Base-by-base conservation (phyloP, 164 flowering plant genomes). In the Chimonanthus salicifolius region DNA sequence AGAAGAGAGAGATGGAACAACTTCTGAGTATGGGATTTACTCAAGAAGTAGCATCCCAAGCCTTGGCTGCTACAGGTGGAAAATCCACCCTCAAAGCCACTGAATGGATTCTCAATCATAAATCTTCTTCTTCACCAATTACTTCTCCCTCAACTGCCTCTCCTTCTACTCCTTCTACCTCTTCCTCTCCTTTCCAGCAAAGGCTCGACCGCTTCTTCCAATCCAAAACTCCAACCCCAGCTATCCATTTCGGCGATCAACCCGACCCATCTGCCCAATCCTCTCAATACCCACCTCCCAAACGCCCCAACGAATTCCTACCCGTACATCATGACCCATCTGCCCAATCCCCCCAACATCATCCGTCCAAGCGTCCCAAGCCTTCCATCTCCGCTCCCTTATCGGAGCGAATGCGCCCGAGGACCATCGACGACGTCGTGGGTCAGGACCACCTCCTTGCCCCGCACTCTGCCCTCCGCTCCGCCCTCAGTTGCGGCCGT, bases 1-100 rank as follows among this genome's bases (percentile, higher is more conserved):
- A 49, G 51, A 7, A 58, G 72, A 76, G 58, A 81, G 82, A 81
- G 78, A 89, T 84, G 90, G 81, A 89, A 75, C 89, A 93, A 75
- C 87, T 93, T 6, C 77, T 88, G 0, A 85, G 75, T 77, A 93
- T 93, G 98, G 98, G 98, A 1, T 93, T 91, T 83, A 47, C 98
- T 0, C 65, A 72, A 5, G 92, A 86, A 3, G 58, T 83, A 49
- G 97, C 93, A 46, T 68, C 86, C 48, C 77, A 88, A 72, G 92
- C 96, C 43, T 79, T 91, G 15, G 80, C 84, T 13, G 91, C 88
- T 78, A 90, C 91, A 66, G 94, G 92, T 71, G 90, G 94, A 75
- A 77, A 85, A 9, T 86, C 92, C 80, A 76, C 82, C 71, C 73
- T 76, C 83, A 75, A 81, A 79, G 98, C 98, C 83, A 83, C 93